Evolutionary conservation across 192 early-diverging fungal species (phyloP), one percentile per base, ranked within the genome.

Genomic region (Podila epicladia): DNA sequence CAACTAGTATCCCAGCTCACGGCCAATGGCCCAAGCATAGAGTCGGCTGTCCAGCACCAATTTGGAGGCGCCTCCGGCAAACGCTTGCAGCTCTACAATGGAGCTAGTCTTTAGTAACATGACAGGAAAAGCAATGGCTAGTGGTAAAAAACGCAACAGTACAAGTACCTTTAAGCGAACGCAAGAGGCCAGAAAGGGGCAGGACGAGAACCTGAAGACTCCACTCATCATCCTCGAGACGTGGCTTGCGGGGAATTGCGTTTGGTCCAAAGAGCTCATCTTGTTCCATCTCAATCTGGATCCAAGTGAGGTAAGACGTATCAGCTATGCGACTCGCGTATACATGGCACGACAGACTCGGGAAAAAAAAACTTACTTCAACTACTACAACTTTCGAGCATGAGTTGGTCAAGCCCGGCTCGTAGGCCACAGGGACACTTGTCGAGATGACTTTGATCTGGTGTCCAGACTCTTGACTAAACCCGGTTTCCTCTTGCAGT

Each of bases 171-270:
- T 85, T 73, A 20, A 83, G 33, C 13, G 59, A 55, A 15, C 74
- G 49, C 15, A 74, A 59, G 3, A 87, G 53, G 5, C 67, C 89
- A 6, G 60, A 19, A 3, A 86, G 28, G 1, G 85, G 76, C 24
- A 86, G 53, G 11, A 73, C 71, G n/a, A 83, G 65, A 5, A 83
- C 79, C 38, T 86, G 82, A 11, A 88, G 68, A 70, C 87, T 86
- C 85, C 84, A 82, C 84, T 91, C 87, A 29, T 91, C 72, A 55
- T 87, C 84, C 50, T 91, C 82, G 57, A 77, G 58, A 9, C 62
- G 63, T 28, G 84, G 64, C 64, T 65, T 74, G 33, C 64, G 79
- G 4, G 62, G 11, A 5, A 45, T 31, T 26, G 62, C 51, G 5
- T 67, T 33, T 5, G 70, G 58, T 3, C 69, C 69, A 31, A 71